A percentile compares a stretch with the other conserved stretches of the same genome.
Evolutionary conservation across 129 eudicot species (phyloP).

Genomic region (Silybum marianum): DNA sequence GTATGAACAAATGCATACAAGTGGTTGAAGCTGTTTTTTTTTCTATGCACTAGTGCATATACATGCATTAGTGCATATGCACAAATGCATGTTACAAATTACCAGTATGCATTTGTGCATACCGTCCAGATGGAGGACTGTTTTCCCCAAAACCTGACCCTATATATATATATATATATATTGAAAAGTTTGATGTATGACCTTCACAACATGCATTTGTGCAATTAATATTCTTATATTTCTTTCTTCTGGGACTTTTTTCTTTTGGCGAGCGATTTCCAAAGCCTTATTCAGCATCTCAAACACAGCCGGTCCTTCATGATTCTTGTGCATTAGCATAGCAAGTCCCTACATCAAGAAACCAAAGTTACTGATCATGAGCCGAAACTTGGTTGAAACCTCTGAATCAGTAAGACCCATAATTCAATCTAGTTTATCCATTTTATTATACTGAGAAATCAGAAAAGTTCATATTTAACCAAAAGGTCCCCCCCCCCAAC

Average conservation of each 20-base stretch:
- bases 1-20: too few species aligned
- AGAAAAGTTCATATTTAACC: not conserved
- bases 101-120: too few species aligned
- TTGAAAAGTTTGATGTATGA: constrained; percentile 22
- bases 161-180: too few species aligned
- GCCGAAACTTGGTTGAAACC: not conserved
- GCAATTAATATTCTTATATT: constrained; percentile 78
- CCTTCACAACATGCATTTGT: constrained; percentile 92
- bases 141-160: too few species aligned
- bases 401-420: not conserved
- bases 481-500: not conserved
- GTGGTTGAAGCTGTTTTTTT: too few species aligned
- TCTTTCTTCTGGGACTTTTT: constrained; percentile 78
- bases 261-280: constrained; percentile 58
- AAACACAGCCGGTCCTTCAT: constrained; percentile 89
- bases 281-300: constrained; percentile 79
- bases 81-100: too few species aligned
- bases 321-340: constrained; percentile 94
- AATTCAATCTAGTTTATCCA: not conserved
- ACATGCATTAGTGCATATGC: too few species aligned
- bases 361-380: not conserved
- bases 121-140: too few species aligned
- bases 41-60: too few species aligned
- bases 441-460: not conserved
- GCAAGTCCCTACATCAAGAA: constrained; percentile 72